A percentile compares a stretch with the other conserved stretches of the same genome.
These are phyloP conservation scores for Penicillium crustosum DNA, from an alignment of 2,329 filamentous ascomycete species.

Conservation along the genomic window DNA sequence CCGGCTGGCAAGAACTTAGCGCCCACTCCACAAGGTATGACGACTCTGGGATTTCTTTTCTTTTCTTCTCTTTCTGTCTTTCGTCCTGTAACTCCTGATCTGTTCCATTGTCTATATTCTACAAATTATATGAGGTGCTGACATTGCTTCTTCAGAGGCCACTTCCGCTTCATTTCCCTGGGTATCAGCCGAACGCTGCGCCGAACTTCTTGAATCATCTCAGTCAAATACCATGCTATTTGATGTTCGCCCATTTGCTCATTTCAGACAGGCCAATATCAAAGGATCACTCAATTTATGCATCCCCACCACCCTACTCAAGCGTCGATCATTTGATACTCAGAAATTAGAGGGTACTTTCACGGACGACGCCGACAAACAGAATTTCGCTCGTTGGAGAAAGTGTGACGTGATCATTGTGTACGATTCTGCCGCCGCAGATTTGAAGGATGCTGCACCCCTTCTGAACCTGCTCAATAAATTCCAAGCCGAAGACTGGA, in stretches of 20 bases:
- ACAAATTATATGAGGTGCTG: conserved; percentile 1
- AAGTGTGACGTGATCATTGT: conserved; percentile 75
- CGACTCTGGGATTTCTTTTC: background rate
- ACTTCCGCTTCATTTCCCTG: conserved; percentile 30
- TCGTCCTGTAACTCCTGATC: background rate
- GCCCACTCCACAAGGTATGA: conserved; percentile 11
- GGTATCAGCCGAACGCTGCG: conserved; percentile 55
- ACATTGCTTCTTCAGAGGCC: conserved; percentile 1
- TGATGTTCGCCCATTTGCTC: conserved; percentile 83
- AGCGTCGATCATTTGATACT: conserved; percentile 85
- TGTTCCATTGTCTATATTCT: background rate
- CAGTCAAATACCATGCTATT: conserved; percentile 66
- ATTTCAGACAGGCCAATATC: conserved; percentile 74
- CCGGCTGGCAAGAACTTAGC: background rate
- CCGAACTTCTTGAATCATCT: conserved; percentile 55
- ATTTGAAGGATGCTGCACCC: conserved; percentile 75
- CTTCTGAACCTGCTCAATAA: conserved; percentile 91
- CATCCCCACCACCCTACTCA: conserved; percentile 90
- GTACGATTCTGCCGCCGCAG: conserved; percentile 76
- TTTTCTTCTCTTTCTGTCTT: background rate
- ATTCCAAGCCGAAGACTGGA: conserved; percentile 80
- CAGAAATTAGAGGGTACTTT: conserved; percentile 87
- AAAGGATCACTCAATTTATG: conserved; percentile 84
- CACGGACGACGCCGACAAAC: conserved; percentile 66
- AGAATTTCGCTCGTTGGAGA: conserved; percentile 74